Evolutionary conservation across 129 eudicot genomes (phyloP), one percentile per base, ranked within the genome.

Genomic region (Ambrosia artemisiifolia): DNA sequence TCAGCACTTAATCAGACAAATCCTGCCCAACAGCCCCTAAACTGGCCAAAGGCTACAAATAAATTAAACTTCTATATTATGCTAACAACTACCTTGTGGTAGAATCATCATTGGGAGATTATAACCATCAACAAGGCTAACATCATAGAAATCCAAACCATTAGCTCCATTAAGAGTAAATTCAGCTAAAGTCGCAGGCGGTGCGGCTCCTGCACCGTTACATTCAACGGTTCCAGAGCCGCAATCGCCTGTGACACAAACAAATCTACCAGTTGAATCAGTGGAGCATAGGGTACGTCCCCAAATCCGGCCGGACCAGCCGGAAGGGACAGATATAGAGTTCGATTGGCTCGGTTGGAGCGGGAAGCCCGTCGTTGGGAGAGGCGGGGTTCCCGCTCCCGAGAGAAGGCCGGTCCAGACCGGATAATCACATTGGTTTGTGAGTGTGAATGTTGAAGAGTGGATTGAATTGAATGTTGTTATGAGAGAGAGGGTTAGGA

Each of bases 221-320:
- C 84, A 83, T 42, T 78, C 81, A 11, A 74, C 7, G 11, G 67
- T 24, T 33, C 81, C 78, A n/a, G 83, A 78, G 2, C 81, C 83
- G 24, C 87, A 83, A 54, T 83, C 87, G 11, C 78, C 87, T 1
- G 83, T 82, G 33, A 55, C 49, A 59, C 86, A 78, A 7, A 66
- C 7, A 49, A 78, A 78, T 18, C 49, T 20, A 3, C 86, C 86
- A 11, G 65, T 36, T 53, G 70, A 49, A 14, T 82, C 85, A 13
- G 67, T 67, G 49, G 79, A 49, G 69, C 86, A 82, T 16, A 69
- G 72, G 8, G 83, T 67, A 16, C 86, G 68, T 24, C 78, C 86
- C 86, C 86, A 83, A 6, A 74, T 42, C 2, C 86, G 78, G 33
- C 86, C 86, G 16, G 83, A 78, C 86, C 86, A 83, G 49, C 32